These are phyloP conservation scores for Plasmodium chabaudi DNA, from an alignment of 169 alveolate species.

Conservation along the genomic window DNA sequence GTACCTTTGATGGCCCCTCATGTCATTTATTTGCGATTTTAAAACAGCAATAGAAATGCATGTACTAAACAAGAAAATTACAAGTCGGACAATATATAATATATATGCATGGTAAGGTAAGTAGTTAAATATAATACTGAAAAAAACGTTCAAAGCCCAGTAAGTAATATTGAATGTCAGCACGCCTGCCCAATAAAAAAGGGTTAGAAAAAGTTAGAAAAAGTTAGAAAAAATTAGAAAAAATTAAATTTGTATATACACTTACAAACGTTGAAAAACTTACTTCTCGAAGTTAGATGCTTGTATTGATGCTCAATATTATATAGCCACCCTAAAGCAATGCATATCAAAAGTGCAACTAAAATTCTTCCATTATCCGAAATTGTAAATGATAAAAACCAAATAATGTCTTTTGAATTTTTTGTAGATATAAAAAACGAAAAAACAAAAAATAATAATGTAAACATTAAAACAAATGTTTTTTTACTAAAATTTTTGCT, in stretches of 20 bases:
- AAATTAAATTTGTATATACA: too few relatives aligned
- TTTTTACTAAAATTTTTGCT: slow-evolving; percentile 27
- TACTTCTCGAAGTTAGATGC: slow-evolving; percentile 31
- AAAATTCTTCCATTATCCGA: slow-evolving; percentile 84
- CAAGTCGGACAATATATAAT: slow-evolving; percentile 21
- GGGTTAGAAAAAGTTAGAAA: not conserved
- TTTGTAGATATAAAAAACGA: slow-evolving; percentile 75
- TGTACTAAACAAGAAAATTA: slow-evolving; percentile 33
- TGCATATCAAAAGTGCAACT: slow-evolving; percentile 73
- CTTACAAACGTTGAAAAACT: not conserved
- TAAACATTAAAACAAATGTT: slow-evolving; percentile 47
- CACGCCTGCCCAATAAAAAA: slow-evolving; percentile 18
- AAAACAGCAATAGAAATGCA: slow-evolving; percentile 5
- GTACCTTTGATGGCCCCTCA: not conserved
- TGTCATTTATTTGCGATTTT: slow-evolving; percentile 10
- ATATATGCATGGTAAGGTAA: slow-evolving; percentile 48
- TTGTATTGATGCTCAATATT: slow-evolving; percentile 27
- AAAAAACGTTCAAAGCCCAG: slow-evolving; percentile 24
- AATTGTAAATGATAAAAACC: slow-evolving; percentile 84
- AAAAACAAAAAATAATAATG: slow-evolving; percentile 59
- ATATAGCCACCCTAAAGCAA: slow-evolving; percentile 52
- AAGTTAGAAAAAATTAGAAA: too few relatives aligned
- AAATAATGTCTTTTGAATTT: slow-evolving; percentile 77
- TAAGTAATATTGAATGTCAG: slow-evolving; percentile 42
- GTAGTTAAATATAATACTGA: slow-evolving; percentile 47